Evolutionary conservation across 2,329 filamentous ascomycete genomes (phyloP).

Genomic region (Epichloe typhina): DNA sequence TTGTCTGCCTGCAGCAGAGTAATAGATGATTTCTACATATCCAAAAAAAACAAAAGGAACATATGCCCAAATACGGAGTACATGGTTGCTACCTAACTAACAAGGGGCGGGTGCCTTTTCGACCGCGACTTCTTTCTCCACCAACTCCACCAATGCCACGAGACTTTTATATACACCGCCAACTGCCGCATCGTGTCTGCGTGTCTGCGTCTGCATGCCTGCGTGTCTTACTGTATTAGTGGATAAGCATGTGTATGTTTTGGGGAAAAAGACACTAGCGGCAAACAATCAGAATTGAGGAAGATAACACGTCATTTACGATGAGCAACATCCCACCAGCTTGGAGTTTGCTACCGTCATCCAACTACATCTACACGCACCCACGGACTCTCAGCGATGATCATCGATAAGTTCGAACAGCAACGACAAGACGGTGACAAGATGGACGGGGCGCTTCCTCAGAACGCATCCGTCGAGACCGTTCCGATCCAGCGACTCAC

Average conservation of each 20-base stretch:
- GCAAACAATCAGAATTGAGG: no score
- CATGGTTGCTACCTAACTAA: not conserved
- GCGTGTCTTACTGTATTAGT: not conserved
- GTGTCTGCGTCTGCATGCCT: not conserved
- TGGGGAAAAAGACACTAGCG: no score
- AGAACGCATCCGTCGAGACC: not conserved
- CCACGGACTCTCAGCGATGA: no score
- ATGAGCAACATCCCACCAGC: no score
- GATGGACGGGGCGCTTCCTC: not conserved
- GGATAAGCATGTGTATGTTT: no score
- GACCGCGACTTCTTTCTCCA: not conserved
- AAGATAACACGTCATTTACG: not conserved
- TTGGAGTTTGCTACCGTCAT: not conserved
- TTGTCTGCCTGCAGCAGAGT: no score
- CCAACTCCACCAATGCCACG: not conserved
- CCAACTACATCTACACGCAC: not conserved
- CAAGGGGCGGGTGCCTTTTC: not conserved
- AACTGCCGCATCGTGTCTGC: not conserved
- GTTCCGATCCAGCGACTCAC: constrained; percentile 1
- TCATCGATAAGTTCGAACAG: no score
- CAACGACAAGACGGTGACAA: no score
- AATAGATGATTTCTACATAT: no score
- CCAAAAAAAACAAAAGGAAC: no score
- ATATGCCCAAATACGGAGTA: not conserved
- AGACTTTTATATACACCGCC: not conserved